Conservation (phyloP, 2,329 filamentous ascomycete species). For the Fusarium liriodendri region DNA sequence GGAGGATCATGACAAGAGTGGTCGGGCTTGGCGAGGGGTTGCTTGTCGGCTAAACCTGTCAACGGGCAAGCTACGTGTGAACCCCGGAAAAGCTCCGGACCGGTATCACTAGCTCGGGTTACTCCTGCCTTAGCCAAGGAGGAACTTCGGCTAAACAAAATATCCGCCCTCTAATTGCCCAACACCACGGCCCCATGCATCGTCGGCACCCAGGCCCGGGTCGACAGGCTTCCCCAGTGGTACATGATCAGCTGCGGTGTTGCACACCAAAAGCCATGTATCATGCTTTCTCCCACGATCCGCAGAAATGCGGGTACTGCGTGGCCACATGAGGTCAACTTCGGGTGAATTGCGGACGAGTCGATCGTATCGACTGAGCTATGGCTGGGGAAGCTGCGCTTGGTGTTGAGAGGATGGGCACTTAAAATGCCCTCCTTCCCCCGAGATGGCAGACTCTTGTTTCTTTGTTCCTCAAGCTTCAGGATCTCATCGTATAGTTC, state of each 20-base stretch:
- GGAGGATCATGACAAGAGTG: background rate
- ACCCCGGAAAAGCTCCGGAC: conserved; percentile 28
- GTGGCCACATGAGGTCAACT: conserved; percentile 32
- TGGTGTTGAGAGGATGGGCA: conserved; percentile 12
- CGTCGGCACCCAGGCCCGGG: conserved; percentile 1
- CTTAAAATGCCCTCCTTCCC: conserved; percentile 37
- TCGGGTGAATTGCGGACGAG: conserved; percentile 34
- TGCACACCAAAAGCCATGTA: background rate
- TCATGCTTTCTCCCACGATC: background rate
- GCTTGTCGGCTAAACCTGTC: background rate
- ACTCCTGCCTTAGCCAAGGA: conserved; percentile 21
- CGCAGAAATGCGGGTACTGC: conserved; percentile 31
- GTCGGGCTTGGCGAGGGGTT: background rate
- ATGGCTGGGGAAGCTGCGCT: conserved; percentile 14
- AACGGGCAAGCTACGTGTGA: conserved; percentile 28
- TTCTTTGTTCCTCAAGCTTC: conserved; percentile 15
- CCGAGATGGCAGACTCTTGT: conserved; percentile 17
- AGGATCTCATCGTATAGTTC: conserved; percentile 12
- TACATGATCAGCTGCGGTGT: background rate
- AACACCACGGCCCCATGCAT: conserved; percentile 22
- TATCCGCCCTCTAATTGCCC: conserved; percentile 29
- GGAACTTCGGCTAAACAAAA: conserved; percentile 8
- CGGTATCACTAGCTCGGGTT: background rate
- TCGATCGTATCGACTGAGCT: conserved; percentile 11
- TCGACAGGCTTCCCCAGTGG: conserved; percentile 14